phyloP scores from a whole-genome alignment of 208 protist species.

The Crithidia thermophila region DNA sequence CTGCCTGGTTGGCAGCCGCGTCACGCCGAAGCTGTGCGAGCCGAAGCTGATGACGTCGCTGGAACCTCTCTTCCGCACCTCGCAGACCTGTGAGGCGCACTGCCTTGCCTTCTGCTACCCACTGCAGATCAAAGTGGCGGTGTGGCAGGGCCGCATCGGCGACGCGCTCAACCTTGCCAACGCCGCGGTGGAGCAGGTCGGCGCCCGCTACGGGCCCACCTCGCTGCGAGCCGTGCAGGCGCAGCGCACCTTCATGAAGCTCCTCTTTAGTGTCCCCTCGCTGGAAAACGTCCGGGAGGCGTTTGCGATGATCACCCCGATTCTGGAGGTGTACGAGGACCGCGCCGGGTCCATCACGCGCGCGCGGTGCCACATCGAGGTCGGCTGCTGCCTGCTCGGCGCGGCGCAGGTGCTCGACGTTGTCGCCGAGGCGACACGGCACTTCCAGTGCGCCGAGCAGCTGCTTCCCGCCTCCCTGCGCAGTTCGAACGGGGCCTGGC shows the following conservation, averaged over 20 bases:
- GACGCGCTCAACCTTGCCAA: slow-evolving; percentile 54
- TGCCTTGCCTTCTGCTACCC: slow-evolving; percentile 68
- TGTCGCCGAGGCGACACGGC: slow-evolving; percentile 40
- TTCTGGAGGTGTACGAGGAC: slow-evolving; percentile 51
- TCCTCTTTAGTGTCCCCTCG: slow-evolving; percentile 41
- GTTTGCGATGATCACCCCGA: slow-evolving; percentile 30
- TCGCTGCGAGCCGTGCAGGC: slow-evolving; percentile 52
- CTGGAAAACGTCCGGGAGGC: slow-evolving; percentile 48
- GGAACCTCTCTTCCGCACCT: slow-evolving; percentile 47
- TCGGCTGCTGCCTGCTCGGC: slow-evolving; percentile 66
- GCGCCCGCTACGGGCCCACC: slow-evolving; percentile 29
- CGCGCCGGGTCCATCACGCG: slow-evolving; percentile 60
- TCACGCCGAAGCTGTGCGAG: slow-evolving; percentile 58
- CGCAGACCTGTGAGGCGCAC: slow-evolving; percentile 53
- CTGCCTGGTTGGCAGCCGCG: slow-evolving; percentile 39
- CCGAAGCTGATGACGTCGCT: slow-evolving; percentile 43
- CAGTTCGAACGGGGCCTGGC: slow-evolving; percentile 47
- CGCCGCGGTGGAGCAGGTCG: slow-evolving; percentile 31
- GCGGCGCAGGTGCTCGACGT: slow-evolving; percentile 32
- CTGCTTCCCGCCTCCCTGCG: slow-evolving; percentile 46
- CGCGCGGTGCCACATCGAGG: slow-evolving; percentile 64
- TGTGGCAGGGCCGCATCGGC: slow-evolving; percentile 57
- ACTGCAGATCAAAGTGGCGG: slow-evolving; percentile 56
- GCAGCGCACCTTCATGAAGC: slow-evolving; percentile 29
- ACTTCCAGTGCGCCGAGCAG: slow-evolving; percentile 50